Base-by-base conservation (phyloP, 129 eudicot genomes). In the Chrysanthemum seticuspe region DNA sequence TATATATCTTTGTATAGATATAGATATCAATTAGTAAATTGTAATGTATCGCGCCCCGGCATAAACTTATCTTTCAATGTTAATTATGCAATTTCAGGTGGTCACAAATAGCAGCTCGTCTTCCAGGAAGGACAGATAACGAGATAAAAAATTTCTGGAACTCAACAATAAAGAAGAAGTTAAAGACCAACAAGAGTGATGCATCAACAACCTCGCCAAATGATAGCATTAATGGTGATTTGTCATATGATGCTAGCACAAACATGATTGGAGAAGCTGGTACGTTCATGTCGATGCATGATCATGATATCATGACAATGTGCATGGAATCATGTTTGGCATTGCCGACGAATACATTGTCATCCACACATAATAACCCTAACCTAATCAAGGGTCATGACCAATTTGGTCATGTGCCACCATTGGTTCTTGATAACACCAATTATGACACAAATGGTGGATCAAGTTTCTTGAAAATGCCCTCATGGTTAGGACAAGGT, bases 111-210 rank as follows among this genome's bases (percentile, higher is more conserved):
- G 83, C 83, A 0, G 79, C 62, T 21, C 79, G 45, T 61, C 75
- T 79, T 73, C 83, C 83, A 14, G 71, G 79, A 67, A 79, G 83
- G 66, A 79, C 83, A 36, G 83, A 79, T 79, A 79, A 79, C 13
- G 83, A 79, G 14, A 74, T 79, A 40, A 79, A 79, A 44, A 79
- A 79, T 40, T 79, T 66, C 14, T 79, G 83, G 83, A 79, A 91
- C 75, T 91, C 97, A 13, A 84, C 91, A 0, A 80, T 88, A 62
- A 91, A 91, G 82, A 91, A 88, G 78, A 85, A 87, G 69, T 70
- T 87, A 68, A 87, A 85, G 74, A 72, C 65, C 76, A 87, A 62
- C 69, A 72, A 72, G 62, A 72, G n/a, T 25, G 61, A 50, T 13
- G 56, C 45, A 6, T 73, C 89, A 15, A 51, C 81, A 62, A 68